Evolutionary conservation across 2,329 filamentous ascomycete genomes (phyloP).

Genomic region (Bipolaris bicolor): DNA sequence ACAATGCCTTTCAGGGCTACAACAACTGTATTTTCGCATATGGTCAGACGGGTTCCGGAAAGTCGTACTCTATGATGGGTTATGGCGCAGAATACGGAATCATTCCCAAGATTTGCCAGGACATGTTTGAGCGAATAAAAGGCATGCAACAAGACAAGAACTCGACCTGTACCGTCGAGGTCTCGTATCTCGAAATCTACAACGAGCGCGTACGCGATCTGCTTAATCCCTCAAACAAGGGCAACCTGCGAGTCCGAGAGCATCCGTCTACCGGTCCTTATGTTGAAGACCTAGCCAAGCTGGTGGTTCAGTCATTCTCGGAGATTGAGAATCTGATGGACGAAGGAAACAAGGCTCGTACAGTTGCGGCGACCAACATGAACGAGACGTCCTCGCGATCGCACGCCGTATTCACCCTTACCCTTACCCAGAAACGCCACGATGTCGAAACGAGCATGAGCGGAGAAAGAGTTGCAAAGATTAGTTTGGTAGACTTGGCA

Average conservation of each 20-base stretch:
- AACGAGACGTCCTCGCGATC: constrained; percentile 99
- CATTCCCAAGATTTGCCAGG: constrained; percentile 94
- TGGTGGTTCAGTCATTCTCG: constrained; percentile 89
- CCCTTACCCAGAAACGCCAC: constrained; percentile 89
- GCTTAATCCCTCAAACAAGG: constrained; percentile 92
- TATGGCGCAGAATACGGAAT: constrained; percentile 96
- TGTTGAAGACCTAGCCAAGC: constrained; percentile 94
- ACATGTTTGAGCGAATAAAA: constrained; percentile 91
- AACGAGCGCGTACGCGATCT: constrained; percentile 96
- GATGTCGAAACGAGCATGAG: constrained; percentile 95
- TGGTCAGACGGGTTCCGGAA: constrained; percentile 96
- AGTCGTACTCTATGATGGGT: constrained; percentile 99
- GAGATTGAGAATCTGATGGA: constrained; percentile 99
- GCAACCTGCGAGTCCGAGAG: constrained; percentile 95
- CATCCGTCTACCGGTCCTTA: constrained; percentile 97
- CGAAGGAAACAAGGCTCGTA: constrained; percentile 97
- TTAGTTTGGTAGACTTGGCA: constrained; percentile 95
- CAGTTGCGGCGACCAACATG: constrained; percentile 98
- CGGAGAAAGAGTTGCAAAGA: constrained; percentile 96
- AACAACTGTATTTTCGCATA: constrained; percentile 99
- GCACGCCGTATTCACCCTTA: constrained; percentile 96
- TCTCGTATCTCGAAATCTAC: constrained; percentile 99
- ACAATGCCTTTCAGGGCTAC: constrained; percentile 98
- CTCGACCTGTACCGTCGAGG: constrained; percentile 89
- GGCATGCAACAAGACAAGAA: constrained; percentile 74